Conservation (phyloP, 371 early-diverging fungal species). For the Coemansia sp. region DNA sequence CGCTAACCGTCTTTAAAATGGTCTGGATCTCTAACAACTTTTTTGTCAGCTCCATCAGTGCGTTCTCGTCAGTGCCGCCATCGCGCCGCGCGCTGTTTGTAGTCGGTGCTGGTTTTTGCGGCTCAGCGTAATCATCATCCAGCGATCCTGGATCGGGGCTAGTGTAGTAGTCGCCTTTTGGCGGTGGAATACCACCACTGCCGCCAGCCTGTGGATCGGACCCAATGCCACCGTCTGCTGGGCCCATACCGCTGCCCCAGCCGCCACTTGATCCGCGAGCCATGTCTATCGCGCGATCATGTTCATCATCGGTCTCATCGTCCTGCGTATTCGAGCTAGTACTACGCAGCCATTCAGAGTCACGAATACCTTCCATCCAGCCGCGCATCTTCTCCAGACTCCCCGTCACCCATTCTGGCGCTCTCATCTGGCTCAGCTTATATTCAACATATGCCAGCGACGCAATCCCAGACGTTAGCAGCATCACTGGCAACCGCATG, state of each 20-base stretch:
- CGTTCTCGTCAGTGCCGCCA: constrained; percentile 33
- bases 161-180: constrained; percentile 45
- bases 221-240: constrained; percentile 2
- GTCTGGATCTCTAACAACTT: constrained; percentile 92
- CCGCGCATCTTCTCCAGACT: constrained; percentile 38
- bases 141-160: constrained; percentile 25
- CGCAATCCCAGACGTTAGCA: constrained; percentile 47
- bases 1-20: constrained; percentile 78
- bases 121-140: constrained; percentile 4
- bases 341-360: constrained; percentile 32
- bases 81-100: background rate
- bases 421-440: constrained; percentile 48
- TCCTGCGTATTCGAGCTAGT: constrained; percentile 2
- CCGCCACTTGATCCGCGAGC: constrained; percentile 23
- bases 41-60: constrained; percentile 86
- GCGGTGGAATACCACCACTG: constrained; percentile 18
- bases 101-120: background rate
- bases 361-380: constrained; percentile 40
- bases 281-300: constrained; percentile 15
- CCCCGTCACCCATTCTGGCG: constrained; percentile 45
- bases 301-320: background rate
- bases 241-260: constrained; percentile 16
- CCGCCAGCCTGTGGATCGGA: constrained; percentile 19
- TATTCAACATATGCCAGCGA: constrained; percentile 50
- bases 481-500: constrained; percentile 40